phyloP scores from a whole-genome alignment of 1,284 basidiomycete species.

The Fomes fomentarius region DNA sequence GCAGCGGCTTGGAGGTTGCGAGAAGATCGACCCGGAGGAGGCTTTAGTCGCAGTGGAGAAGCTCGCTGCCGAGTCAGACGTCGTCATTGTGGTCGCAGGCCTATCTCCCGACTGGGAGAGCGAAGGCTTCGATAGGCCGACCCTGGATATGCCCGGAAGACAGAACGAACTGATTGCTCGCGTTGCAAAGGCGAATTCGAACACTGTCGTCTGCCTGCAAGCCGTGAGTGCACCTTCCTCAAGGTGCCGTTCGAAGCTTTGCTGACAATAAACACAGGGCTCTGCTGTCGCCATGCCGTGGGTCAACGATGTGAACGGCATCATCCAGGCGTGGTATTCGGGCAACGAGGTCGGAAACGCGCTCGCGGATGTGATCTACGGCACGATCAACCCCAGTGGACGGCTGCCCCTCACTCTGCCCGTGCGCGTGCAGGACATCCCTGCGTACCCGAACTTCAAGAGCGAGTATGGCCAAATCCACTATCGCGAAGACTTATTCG shows the following conservation, averaged over 20 bases:
- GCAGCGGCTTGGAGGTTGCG: constrained; percentile 67
- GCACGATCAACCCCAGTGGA: constrained; percentile 72
- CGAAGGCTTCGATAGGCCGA: constrained; percentile 68
- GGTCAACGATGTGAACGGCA: constrained; percentile 51
- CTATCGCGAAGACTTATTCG: constrained; percentile 68
- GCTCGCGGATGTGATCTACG: constrained; percentile 74
- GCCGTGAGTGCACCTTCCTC: constrained; percentile 50
- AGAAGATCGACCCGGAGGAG: constrained; percentile 60
- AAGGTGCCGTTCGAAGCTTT: neutral
- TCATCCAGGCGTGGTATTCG: constrained; percentile 71
- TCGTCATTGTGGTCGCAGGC: constrained; percentile 64
- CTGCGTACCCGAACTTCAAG: constrained; percentile 60
- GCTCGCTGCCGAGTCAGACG: constrained; percentile 61
- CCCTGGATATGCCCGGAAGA: constrained; percentile 57
- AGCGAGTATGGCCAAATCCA: constrained; percentile 69
- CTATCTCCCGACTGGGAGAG: constrained; percentile 72
- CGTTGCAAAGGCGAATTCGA: constrained; percentile 62
- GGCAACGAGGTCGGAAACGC: constrained; percentile 80
- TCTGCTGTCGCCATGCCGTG: constrained; percentile 72
- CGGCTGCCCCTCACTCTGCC: constrained; percentile 74
- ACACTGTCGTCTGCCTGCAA: constrained; percentile 69
- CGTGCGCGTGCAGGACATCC: constrained; percentile 62
- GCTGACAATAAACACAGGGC: constrained; percentile 41
- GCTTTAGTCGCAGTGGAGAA: constrained; percentile 61
- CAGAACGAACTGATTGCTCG: constrained; percentile 66